Evolutionary conservation across 2,329 filamentous ascomycete genomes (phyloP).

Genomic region (Xylariaceae sp.): DNA sequence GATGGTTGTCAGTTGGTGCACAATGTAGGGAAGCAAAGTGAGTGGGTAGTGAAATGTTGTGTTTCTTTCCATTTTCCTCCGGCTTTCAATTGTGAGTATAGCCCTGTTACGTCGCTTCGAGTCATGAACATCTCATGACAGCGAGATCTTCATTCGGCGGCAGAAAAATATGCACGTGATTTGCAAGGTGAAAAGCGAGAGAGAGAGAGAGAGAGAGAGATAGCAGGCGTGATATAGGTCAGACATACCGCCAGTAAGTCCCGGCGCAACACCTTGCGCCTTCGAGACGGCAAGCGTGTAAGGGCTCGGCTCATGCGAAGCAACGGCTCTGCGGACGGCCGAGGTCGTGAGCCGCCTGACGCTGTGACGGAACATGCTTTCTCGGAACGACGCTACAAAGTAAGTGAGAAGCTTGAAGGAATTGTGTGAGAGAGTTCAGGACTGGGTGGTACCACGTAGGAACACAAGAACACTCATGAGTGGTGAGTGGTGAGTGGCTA

Average conservation of each 20-base stretch:
- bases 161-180: background rate
- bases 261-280: conserved; percentile 73
- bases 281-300: conserved; percentile 70
- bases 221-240: background rate
- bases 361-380: conserved; percentile 65
- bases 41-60: background rate
- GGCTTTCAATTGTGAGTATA: background rate
- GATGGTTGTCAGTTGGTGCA: background rate
- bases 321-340: conserved; percentile 44
- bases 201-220: background rate
- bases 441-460: no score
- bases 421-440: no score
- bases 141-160: background rate
- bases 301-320: conserved; percentile 40
- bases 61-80: background rate
- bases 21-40: background rate
- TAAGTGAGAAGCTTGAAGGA: no score
- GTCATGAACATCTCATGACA: background rate
- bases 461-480: no score
- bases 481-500: no score
- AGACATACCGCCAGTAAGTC: conserved; percentile 71
- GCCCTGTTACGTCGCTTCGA: background rate
- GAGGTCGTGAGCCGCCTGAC: conserved; percentile 64
- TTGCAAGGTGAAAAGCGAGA: background rate
- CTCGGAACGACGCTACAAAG: background rate